Conservation (phyloP, 2,329 filamentous ascomycete species). For the Alternaria sp. region DNA sequence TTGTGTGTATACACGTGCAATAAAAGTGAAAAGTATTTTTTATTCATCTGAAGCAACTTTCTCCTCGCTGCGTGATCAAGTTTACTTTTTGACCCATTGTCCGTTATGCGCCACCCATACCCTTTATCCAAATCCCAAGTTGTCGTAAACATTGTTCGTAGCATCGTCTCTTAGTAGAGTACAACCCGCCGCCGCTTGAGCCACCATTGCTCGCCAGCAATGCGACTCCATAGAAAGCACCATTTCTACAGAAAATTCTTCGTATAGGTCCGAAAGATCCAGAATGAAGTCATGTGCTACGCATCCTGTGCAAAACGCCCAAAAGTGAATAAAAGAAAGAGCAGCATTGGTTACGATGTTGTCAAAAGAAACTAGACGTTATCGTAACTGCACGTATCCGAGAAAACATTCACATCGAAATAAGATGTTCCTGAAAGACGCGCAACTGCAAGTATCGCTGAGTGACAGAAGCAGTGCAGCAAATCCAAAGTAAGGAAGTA, state of each 20-base stretch:
- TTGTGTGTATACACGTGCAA: not conserved
- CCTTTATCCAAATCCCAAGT: constrained; percentile 2
- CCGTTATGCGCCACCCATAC: constrained; percentile 14
- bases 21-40: not conserved
- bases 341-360: not conserved
- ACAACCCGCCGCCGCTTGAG: not conserved
- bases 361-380: not conserved
- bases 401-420: not conserved
- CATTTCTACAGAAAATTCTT: constrained; percentile 2
- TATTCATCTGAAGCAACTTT: constrained; percentile 12
- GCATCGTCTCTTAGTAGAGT: constrained; percentile 8
- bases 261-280: not conserved
- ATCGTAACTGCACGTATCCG: constrained; percentile 2
- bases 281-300: not conserved
- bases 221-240: not conserved
- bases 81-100: constrained; percentile 15
- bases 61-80: constrained; percentile 11
- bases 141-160: constrained; percentile 14
- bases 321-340: not conserved
- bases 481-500: constrained; percentile 8
- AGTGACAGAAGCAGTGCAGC: not conserved
- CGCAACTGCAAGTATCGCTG: not conserved
- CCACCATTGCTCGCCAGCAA: not conserved
- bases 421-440: not conserved
- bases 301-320: constrained; percentile 7